phyloP scores from a whole-genome alignment of 1,284 basidiomycete genomes.

The Cutaneotrichosporon curvatum region DNA sequence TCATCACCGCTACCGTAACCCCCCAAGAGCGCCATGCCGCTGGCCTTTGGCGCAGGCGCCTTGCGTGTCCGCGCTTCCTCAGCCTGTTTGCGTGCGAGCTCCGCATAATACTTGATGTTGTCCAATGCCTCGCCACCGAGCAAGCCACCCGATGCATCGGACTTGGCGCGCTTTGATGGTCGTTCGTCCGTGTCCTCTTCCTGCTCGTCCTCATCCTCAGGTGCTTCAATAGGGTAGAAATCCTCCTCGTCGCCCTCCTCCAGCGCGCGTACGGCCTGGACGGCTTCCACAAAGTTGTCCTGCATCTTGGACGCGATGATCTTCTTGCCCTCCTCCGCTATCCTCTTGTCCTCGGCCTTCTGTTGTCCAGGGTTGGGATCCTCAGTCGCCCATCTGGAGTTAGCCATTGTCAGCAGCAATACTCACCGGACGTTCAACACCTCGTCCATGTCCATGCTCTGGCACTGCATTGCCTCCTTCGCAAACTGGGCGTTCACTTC shows the following conservation, averaged over 20 bases:
- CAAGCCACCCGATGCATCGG: conserved; percentile 51
- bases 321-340: conserved; percentile 73
- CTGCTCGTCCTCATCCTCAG: conserved; percentile 25
- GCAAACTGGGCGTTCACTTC: conserved; percentile 91
- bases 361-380: conserved; percentile 88
- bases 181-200: conserved; percentile 42
- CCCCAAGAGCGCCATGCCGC: conserved; percentile 2
- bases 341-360: conserved; percentile 68
- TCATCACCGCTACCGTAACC: conserved; percentile 4
- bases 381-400: conserved; percentile 74
- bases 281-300: conserved; percentile 74
- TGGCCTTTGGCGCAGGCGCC: conserved; percentile 36
- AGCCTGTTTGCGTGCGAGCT: conserved; percentile 56
- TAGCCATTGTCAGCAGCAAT: background rate
- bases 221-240: conserved; percentile 41
- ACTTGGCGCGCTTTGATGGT: conserved; percentile 44
- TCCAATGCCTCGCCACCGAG: conserved; percentile 73
- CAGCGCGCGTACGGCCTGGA: conserved; percentile 68
- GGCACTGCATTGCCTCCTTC: conserved; percentile 98
- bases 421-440: conserved; percentile 81
- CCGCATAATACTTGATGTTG: conserved; percentile 75
- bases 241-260: conserved; percentile 56
- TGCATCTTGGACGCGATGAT: conserved; percentile 64
- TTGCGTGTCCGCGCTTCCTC: conserved; percentile 42
- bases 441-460: conserved; percentile 95